Evolutionary conservation across 1,139 yeast species (phyloP).

Genomic region (Taphrina wiesneri): DNA sequence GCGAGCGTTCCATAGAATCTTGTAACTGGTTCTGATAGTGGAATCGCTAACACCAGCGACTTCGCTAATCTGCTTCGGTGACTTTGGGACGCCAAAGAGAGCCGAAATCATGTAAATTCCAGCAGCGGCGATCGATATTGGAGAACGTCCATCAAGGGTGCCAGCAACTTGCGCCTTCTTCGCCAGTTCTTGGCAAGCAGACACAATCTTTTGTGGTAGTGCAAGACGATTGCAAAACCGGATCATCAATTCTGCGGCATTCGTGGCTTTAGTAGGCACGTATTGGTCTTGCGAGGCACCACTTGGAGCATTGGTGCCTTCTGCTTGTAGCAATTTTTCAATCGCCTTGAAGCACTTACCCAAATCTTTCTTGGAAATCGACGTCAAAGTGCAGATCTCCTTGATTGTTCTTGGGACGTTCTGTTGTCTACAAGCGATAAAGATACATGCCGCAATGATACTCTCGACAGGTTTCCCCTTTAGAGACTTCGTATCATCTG

Average conservation of each 20-base stretch:
- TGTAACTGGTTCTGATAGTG: conserved; percentile 89
- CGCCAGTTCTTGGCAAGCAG: conserved; percentile 92
- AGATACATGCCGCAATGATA: conserved; percentile 94
- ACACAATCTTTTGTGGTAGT: conserved; percentile 76
- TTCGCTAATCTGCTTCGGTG: conserved; percentile 82
- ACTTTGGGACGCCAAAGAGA: conserved; percentile 63
- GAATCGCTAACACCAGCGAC: conserved; percentile 98
- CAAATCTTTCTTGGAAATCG: conserved; percentile 90
- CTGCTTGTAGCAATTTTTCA: conserved; percentile 35
- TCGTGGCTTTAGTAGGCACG: conserved; percentile 50
- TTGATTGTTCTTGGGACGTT: conserved; percentile 92
- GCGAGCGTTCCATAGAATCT: conserved; percentile 60
- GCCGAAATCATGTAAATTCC: conserved; percentile 92
- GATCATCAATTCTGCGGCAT: conserved; percentile 91
- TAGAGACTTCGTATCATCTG: conserved; percentile 81
- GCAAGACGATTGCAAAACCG: conserved; percentile 96
- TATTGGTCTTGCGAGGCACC: conserved; percentile 34
- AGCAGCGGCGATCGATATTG: conserved; percentile 96
- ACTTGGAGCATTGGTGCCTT: conserved; percentile 30
- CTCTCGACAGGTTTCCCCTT: conserved; percentile 92
- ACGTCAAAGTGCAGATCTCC: conserved; percentile 93
- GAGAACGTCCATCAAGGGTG: conserved; percentile 93
- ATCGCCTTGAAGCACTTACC: conserved; percentile 57
- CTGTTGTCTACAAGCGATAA: conserved; percentile 92
- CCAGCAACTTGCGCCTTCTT: conserved; percentile 87